Conservation (phyloP, 1,284 basidiomycete genomes). For the Laetiporus sulphureus region DNA sequence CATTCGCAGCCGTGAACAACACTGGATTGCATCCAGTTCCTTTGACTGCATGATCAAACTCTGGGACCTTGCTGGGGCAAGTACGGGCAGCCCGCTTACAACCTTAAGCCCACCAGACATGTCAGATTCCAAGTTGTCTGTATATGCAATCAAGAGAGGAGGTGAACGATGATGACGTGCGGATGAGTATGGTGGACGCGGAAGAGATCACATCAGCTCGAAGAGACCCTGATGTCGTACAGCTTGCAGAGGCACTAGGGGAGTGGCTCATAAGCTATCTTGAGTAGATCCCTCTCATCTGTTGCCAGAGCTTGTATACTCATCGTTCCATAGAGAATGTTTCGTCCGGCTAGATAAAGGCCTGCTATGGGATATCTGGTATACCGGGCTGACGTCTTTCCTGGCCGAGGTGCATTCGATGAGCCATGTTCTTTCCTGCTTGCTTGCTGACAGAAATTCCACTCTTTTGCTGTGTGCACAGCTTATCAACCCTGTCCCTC, state of each 20-base stretch:
- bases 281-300: conserved; percentile 28
- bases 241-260: conserved; percentile 18
- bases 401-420: conserved; percentile 63
- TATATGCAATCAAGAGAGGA: conserved; percentile 78
- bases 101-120: conserved; percentile 58
- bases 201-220: no score
- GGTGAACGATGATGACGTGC: no score
- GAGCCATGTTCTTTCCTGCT: conserved; percentile 10
- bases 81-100: conserved; percentile 38
- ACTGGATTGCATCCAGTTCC: conserved; percentile 90
- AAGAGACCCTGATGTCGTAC: conserved; percentile 6
- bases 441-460: not conserved
- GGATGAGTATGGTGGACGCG: no score
- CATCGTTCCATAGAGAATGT: conserved; percentile 28
- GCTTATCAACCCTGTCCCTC: conserved; percentile 65
- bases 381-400: conserved; percentile 53
- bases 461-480: no score
- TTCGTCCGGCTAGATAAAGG: conserved; percentile 41
- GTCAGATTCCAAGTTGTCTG: conserved; percentile 63
- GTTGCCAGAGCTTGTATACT: not conserved
- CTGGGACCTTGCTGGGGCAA: conserved; percentile 73
- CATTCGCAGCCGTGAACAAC: conserved; percentile 56
- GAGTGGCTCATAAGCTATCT: conserved; percentile 47
- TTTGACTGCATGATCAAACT: conserved; percentile 92
- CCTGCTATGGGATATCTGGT: conserved; percentile 65